Conservation (phyloP, 495 filamentous ascomycete genomes). For the Daldinia loculata region DNA sequence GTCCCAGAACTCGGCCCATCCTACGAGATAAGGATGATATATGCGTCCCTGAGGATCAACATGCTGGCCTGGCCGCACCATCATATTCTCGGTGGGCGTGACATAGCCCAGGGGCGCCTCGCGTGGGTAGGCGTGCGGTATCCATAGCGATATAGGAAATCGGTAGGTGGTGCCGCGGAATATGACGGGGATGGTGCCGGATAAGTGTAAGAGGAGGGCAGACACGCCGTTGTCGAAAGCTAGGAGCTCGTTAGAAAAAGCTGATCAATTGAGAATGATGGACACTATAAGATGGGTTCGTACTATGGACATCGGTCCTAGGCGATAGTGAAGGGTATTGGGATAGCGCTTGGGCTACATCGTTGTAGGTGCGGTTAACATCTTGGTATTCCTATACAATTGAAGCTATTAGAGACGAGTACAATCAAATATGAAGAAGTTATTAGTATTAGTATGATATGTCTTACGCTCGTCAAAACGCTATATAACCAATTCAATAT, state of each 20-base stretch:
- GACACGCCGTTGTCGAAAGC: conserved; percentile 90
- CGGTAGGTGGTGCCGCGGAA: conserved; percentile 92
- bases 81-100: conserved; percentile 86
- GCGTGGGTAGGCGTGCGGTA: conserved; percentile 90
- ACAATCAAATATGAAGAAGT: background rate
- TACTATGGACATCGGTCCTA: conserved; percentile 97
- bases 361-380: conserved; percentile 89
- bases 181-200: conserved; percentile 83
- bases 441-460: background rate
- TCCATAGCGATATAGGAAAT: conserved; percentile 92
- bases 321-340: conserved; percentile 85
- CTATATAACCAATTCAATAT: conserved; percentile 95
- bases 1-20: conserved; percentile 91
- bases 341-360: conserved; percentile 82
- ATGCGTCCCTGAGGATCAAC: conserved; percentile 93
- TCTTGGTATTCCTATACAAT: conserved; percentile 84
- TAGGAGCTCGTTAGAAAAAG: conserved; percentile 47
- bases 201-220: conserved; percentile 85
- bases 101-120: conserved; percentile 89
- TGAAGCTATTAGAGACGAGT: conserved; percentile 12
- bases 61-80: conserved; percentile 89
- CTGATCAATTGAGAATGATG: background rate
- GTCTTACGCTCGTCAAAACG: conserved; percentile 77
- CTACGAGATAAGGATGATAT: conserved; percentile 93
- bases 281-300: conserved; percentile 34